Base-by-base conservation (phyloP, 345 rosid genomes). In the Geranium brycei region DNA sequence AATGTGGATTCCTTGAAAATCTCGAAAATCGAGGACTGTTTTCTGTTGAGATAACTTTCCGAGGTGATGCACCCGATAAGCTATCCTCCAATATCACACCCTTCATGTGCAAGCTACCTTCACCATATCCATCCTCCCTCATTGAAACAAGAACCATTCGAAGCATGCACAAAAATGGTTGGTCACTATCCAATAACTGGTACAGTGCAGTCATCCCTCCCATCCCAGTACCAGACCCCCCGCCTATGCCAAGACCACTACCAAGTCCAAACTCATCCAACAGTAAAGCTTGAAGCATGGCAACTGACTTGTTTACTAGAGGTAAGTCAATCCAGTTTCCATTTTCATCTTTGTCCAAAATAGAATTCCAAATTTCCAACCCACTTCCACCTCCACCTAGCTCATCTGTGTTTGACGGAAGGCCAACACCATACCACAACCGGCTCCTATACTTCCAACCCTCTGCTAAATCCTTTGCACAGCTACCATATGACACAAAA, bases 221-320 rank as follows among this genome's bases (percentile, higher is more conserved):
- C 99, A 95, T 95, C 67, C 99, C 99, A 72, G 99, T 95, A 47
- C 99, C 99, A 31, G 99, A 95, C 73, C 97, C 99, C 69, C 96
- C 96, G 62, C 99, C 97, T 61, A 95, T 91, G 66, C 97, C 99
- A 72, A 95, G 97, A 72, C 99, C 99, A 69, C 99, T 96, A 69
- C 99, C 99, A 68, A 95, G 92, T 69, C 99, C 96, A 66, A 95
- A 87, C 72, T 95, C 96, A 67, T 95, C 97, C 76, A 95, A 74
- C 62, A 95, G 74, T 72, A 95, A 81, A 57, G 99, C 96, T 81
- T 91, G 96, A 70, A 95, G 99, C 97, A 95, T 91, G 66, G 87
- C 75, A 68, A 95, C 95, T 51, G 96, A 88, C 83, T 88, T 95
- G 82, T 91, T 83, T 23, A 95, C 92, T 72, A 95, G 64, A 61